Base-by-base conservation (phyloP, 805 yeast species). In the Saturnispora bothae region DNA sequence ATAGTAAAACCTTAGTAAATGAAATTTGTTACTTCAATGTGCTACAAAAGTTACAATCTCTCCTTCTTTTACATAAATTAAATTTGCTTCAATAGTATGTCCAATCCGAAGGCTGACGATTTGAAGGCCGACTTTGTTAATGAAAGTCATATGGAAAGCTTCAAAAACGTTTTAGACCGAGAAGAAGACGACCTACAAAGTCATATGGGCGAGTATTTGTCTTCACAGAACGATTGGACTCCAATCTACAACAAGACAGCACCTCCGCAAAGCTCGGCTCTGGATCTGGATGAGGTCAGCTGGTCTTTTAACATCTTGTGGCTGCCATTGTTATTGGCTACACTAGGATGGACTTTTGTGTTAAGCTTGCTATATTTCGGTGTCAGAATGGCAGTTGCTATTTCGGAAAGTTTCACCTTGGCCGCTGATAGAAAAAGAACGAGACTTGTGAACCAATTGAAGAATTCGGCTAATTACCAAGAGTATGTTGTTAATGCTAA, bases 401-500 rank as follows among this genome's bases (percentile, higher is more conserved):
- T 75, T 2, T 73, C 71, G 52, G 94, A 82, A 51, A 65, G 69
- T 39, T 49, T 67, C 22, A 17, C 45, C 3, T 56, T 76, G 42
- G 69, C 78, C 2, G 76, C 82, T 77, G 63, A 71, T 1, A 85
- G 84, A 3, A 61, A 66, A 41, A 64, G 83, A 26, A 64, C 65
- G 38, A 48, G 45, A 25, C 56, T 80, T 18, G 54, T 83, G 6
- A 62, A 63, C 14, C 58, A 61, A n/a, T 57, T 82, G 40, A 56
- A 79, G 33, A 43, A 51, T 0, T 68, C 83, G 0, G 50, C 49
- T 15, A 66, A 59, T 20, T 82, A 80, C 49, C 54, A 61, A 4
- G 84, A 82, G 43, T 82, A 88, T 82, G 59, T 69, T 4, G 52
- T 53, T 13, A 70, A 71, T 47, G 89, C 92, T 1, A 50, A 64